phyloP scores from a whole-genome alignment of 441 rosid genomes.

The Flueggea neowawraea region DNA sequence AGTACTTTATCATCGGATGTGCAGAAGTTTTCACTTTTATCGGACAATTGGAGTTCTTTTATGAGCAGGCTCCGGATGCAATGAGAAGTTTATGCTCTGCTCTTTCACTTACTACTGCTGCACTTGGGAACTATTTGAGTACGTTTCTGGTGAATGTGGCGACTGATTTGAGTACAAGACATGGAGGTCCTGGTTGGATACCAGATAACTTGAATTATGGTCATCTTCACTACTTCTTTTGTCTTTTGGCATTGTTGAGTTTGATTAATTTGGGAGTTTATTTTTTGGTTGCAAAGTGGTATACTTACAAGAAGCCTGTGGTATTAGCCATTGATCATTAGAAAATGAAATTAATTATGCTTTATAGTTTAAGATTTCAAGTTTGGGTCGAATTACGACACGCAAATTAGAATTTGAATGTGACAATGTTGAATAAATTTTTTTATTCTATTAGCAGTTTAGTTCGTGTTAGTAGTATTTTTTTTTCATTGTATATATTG shows the following conservation, averaged over 20 bases:
- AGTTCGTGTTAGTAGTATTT: too few species aligned
- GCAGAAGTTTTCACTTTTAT: slow-evolving; percentile 90
- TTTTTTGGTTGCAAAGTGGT: slow-evolving; percentile 58
- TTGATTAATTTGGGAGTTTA: slow-evolving; percentile 53
- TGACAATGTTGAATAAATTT: too few species aligned
- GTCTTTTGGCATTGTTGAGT: slow-evolving; percentile 54
- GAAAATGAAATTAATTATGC: too few species aligned
- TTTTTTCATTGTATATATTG: too few species aligned
- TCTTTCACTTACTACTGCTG: slow-evolving; percentile 70
- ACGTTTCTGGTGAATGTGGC: slow-evolving; percentile 62
- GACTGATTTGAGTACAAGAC: slow-evolving; percentile 39
- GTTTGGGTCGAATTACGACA: too few species aligned
- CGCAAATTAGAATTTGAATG: too few species aligned
- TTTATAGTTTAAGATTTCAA: too few species aligned
- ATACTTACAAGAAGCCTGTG: slow-evolving; percentile 57
- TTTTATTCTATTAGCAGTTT: too few species aligned
- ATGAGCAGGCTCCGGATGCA: slow-evolving; percentile 92
- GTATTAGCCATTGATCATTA: too few species aligned
- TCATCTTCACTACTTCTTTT: slow-evolving; percentile 67
- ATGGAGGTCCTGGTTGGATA: slow-evolving; percentile 77
- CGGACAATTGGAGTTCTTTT: slow-evolving; percentile 88
- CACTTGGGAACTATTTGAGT: slow-evolving; percentile 80
- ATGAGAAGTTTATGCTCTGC: slow-evolving; percentile 93
- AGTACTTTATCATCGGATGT: slow-evolving; percentile 79
- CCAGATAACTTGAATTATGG: slow-evolving; percentile 75